Evolutionary conservation across 2,329 filamentous ascomycete species (phyloP).

Genomic region (Aspergillus piperis): DNA sequence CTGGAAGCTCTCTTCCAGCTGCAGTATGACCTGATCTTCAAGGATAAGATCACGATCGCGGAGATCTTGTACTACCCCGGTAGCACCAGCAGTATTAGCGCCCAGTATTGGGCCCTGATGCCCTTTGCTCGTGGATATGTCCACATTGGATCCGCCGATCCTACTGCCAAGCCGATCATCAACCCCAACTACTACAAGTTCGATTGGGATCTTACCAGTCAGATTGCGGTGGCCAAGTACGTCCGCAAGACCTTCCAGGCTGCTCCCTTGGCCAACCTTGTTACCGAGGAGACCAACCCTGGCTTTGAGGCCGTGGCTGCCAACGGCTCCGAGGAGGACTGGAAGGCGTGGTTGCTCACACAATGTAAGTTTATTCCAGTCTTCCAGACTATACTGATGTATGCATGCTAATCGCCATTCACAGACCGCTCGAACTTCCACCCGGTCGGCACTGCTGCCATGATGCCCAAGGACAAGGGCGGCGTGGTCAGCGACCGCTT

Average conservation of each 20-base stretch:
- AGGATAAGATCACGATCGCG: slow-evolving; percentile 26
- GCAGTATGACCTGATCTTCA: slow-evolving; percentile 33
- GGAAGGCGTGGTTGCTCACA: slow-evolving; percentile 26
- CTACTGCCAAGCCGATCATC: slow-evolving; percentile 24
- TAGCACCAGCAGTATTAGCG: slow-evolving; percentile 17
- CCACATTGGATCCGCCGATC: slow-evolving; percentile 29
- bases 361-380: slow-evolving; percentile 21
- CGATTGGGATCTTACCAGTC: slow-evolving; percentile 22
- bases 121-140: slow-evolving; percentile 36
- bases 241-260: slow-evolving; percentile 27
- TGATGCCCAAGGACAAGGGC: slow-evolving; percentile 34
- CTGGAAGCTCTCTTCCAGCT: slow-evolving; percentile 28
- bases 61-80: slow-evolving; percentile 29
- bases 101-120: slow-evolving; percentile 30
- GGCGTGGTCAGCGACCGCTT: slow-evolving; percentile 36
- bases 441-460: slow-evolving; percentile 34
- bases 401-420: not conserved
- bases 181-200: slow-evolving; percentile 37
- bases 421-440: slow-evolving; percentile 35
- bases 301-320: slow-evolving; percentile 22
- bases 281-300: slow-evolving; percentile 24
- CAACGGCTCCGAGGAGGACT: slow-evolving; percentile 24
- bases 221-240: slow-evolving; percentile 12
- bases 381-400: not conserved
- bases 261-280: slow-evolving; percentile 20